Evolutionary conservation across 2,329 filamentous ascomycete species (phyloP), one percentile per base, ranked within the genome.

Genomic region (Stemphylium vesicarium): DNA sequence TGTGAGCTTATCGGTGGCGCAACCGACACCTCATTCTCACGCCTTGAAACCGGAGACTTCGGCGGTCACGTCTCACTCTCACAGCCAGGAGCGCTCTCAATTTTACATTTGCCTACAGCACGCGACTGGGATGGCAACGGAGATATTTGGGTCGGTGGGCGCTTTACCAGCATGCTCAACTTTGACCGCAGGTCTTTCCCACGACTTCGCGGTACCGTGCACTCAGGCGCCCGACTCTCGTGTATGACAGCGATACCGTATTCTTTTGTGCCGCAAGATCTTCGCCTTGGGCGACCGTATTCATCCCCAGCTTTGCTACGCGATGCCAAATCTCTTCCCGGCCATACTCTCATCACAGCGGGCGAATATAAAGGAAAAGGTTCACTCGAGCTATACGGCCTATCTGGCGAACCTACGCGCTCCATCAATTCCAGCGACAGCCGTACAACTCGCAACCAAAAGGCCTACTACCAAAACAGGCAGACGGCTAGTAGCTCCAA

Each of bases 361-460:
- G 94, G 93, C 4, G 91, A 94, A 70, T 97, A 97, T 78, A 96
- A 95, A 65, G 91, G 89, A 29, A 93, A 95, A 73, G 94, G 94
- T 0, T 93, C 90, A 0, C 80, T 98, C 2, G 94, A 98, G 70
- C 78, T 96, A n/a, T 96, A 96, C 73, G 86, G 87, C 12, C 77
- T 91, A 1, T 79, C 77, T 20, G 76, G 75, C 12, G 45, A 70
- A 50, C 64, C 72, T 59, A 48, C 66, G 59, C 59, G 65, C 59
- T 53, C 66, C 47, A 56, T 71, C 66, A 59, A 71, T 33, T 69
- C 71, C 29, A 67, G 63, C 62, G 59, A 74, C 16, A 58, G 50
- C 22, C 57, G 65, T 31, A 73, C 70, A 0, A 67, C 68, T 1
- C 56, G 59, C 0, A 72, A 73, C 29, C 88, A 88, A 62, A 40